Evolutionary conservation across 805 yeast genomes (phyloP).

Genomic region (Scheffersomyces amazonensis): DNA sequence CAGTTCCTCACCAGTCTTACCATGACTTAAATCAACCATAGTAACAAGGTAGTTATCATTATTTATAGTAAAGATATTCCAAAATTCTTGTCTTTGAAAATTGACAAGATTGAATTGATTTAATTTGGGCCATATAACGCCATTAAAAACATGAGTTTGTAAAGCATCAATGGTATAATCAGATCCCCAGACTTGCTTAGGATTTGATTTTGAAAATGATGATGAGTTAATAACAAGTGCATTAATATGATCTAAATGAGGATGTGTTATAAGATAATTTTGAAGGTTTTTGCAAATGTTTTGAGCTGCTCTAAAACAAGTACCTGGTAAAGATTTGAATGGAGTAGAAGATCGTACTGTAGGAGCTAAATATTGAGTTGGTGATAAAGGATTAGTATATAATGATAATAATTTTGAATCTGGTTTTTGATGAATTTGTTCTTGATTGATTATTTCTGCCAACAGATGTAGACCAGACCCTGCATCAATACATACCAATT

Average conservation of each 20-base stretch:
- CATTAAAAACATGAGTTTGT: conserved; percentile 63
- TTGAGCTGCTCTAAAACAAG: conserved; percentile 27
- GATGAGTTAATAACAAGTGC: conserved; percentile 75
- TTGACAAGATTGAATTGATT: conserved; percentile 26
- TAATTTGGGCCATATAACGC: conserved; percentile 76
- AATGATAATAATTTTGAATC: conserved; percentile 14
- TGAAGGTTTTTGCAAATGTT: conserved; percentile 22
- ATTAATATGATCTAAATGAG: conserved; percentile 79
- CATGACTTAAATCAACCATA: conserved; percentile 35
- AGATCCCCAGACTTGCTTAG: conserved; percentile 54
- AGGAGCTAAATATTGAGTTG: conserved; percentile 17
- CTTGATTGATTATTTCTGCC: conserved; percentile 36
- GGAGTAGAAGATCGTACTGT: conserved; percentile 19
- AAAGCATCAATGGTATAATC: conserved; percentile 51
- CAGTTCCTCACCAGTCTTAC: conserved; percentile 10
- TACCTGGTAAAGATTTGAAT: conserved; percentile 12
- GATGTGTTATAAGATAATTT: conserved; percentile 65
- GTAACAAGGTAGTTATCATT: conserved; percentile 21
- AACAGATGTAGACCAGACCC: conserved; percentile 70
- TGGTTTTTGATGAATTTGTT: conserved; percentile 5
- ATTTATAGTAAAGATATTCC: conserved; percentile 10
- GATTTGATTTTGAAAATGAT: conserved; percentile 25
- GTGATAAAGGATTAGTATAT: conserved; percentile 28
- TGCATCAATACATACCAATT: conserved; percentile 67
- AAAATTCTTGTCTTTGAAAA: conserved; percentile 13